A percentile compares a stretch with the other conserved stretches of the same genome.
Conservation (phyloP, 2,329 filamentous ascomycete species). For the Fusarium dimerum region DNA sequence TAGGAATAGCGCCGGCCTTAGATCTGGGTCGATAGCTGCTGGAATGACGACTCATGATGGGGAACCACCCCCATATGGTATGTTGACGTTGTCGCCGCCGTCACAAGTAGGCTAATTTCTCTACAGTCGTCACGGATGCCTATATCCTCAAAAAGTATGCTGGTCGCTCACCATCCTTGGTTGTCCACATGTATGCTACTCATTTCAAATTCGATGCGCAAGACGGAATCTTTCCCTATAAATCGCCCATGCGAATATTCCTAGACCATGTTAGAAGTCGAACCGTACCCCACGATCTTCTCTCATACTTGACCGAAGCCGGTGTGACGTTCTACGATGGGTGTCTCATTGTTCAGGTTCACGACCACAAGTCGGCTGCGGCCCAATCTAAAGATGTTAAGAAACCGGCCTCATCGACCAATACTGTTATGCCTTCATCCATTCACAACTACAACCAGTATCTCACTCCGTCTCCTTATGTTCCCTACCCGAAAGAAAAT, state of each 20-base stretch:
- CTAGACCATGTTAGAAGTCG: slow-evolving; percentile 75
- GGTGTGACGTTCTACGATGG: slow-evolving; percentile 88
- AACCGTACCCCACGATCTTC: slow-evolving; percentile 86
- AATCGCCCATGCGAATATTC: slow-evolving; percentile 83
- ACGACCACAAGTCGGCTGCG: slow-evolving; percentile 74
- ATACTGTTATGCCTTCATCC: slow-evolving; percentile 70
- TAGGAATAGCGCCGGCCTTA: slow-evolving; percentile 51
- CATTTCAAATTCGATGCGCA: slow-evolving; percentile 94
- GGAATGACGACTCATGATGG: slow-evolving; percentile 41
- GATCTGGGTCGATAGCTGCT: slow-evolving; percentile 49
- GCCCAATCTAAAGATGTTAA: slow-evolving; percentile 60
- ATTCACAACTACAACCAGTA: slow-evolving; percentile 92
- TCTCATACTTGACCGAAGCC: slow-evolving; percentile 72
- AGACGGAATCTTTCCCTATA: slow-evolving; percentile 88
- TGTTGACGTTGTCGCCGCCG: slow-evolving; percentile 1
- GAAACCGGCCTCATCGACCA: slow-evolving; percentile 52
- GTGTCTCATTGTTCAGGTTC: slow-evolving; percentile 91
- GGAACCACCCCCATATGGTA: slow-evolving; percentile 57
- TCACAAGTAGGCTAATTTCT: slow-evolving; percentile 22
- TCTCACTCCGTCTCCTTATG: slow-evolving; percentile 85
- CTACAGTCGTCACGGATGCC: slow-evolving; percentile 67
- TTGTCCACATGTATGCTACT: slow-evolving; percentile 80
- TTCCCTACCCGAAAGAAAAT: slow-evolving; percentile 68
- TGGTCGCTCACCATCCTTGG: slow-evolving; percentile 75
- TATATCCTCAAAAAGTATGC: slow-evolving; percentile 84